These are phyloP conservation scores for Limnomonas spitsbergensis DNA, from an alignment of 139 green algal species.

Conservation along the genomic window DNA sequence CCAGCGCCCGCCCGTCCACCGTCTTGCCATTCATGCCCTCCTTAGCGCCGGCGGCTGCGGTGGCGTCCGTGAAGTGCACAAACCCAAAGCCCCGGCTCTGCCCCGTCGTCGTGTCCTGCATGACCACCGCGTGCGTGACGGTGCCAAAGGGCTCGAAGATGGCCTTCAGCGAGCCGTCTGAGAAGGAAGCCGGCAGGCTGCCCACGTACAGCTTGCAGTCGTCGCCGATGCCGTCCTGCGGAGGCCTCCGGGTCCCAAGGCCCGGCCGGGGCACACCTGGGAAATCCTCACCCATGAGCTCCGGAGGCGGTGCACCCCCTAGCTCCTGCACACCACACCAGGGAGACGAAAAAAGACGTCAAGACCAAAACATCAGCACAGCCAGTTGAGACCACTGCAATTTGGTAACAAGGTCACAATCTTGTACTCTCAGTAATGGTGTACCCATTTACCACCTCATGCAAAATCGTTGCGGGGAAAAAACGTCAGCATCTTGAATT, in stretches of 20 bases:
- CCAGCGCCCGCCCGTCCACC: slow-evolving; percentile 47
- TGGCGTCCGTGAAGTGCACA: slow-evolving; percentile 73
- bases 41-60: slow-evolving; percentile 46
- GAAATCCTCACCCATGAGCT: slow-evolving; percentile 40
- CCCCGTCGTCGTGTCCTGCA: slow-evolving; percentile 51
- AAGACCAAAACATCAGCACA: no score
- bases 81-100: slow-evolving; percentile 79
- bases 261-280: background rate
- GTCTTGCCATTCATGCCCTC: slow-evolving; percentile 37
- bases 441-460: no score
- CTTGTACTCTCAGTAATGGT: no score
- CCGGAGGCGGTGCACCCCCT: slow-evolving; percentile 38
- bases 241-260: background rate
- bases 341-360: background rate
- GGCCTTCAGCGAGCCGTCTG: slow-evolving; percentile 51
- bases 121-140: slow-evolving; percentile 46
- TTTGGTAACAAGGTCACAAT: no score
- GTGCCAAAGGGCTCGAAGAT: slow-evolving; percentile 74
- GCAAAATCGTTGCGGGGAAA: no score
- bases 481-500: no score
- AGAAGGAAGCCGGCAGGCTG: slow-evolving; percentile 67
- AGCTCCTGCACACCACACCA: slow-evolving; percentile 22
- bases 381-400: no score
- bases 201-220: slow-evolving; percentile 79
- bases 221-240: slow-evolving; percentile 36